Conservation (phyloP, 768 basidiomycete species). For the Lactifluus echinatus region DNA sequence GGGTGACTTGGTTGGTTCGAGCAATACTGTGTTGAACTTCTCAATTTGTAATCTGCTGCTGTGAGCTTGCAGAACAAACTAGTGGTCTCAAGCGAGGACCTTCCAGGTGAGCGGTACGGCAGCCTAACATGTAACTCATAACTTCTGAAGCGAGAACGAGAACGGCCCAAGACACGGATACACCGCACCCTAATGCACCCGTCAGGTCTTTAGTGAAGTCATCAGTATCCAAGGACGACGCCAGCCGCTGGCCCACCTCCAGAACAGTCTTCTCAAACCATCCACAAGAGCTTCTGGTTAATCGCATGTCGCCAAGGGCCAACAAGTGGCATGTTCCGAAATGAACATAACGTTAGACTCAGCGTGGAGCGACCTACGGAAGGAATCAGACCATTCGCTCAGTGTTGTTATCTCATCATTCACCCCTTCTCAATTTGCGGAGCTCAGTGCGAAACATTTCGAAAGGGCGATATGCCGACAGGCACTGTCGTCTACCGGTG, state of each 20-base stretch:
- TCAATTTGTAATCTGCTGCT: too few species aligned
- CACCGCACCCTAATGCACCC: not conserved
- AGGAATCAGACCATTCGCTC: slow-evolving; percentile 33
- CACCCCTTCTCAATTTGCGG: too few species aligned
- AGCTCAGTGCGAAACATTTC: too few species aligned
- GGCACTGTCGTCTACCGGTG: slow-evolving; percentile 30
- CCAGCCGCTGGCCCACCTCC: slow-evolving; percentile 41
- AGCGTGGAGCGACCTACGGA: slow-evolving; percentile 20
- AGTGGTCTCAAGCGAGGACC: too few species aligned
- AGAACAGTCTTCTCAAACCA: slow-evolving; percentile 51
- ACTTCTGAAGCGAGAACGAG: too few species aligned
- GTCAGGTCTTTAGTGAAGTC: not conserved
- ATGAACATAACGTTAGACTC: slow-evolving; percentile 38
- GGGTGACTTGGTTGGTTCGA: too few species aligned
- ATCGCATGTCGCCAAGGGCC: slow-evolving; percentile 53
- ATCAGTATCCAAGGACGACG: slow-evolving; percentile 32
- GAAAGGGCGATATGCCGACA: slow-evolving; percentile 43
- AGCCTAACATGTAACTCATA: too few species aligned
- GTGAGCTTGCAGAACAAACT: too few species aligned
- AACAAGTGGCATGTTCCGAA: slow-evolving; percentile 40
- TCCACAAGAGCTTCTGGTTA: slow-evolving; percentile 37
- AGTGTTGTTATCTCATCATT: too few species aligned
- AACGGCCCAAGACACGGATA: not conserved
- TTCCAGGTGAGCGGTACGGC: too few species aligned
- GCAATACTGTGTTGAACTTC: too few species aligned